phyloP scores from a whole-genome alignment of 306 rosid genomes.

The Fagus crenata region DNA sequence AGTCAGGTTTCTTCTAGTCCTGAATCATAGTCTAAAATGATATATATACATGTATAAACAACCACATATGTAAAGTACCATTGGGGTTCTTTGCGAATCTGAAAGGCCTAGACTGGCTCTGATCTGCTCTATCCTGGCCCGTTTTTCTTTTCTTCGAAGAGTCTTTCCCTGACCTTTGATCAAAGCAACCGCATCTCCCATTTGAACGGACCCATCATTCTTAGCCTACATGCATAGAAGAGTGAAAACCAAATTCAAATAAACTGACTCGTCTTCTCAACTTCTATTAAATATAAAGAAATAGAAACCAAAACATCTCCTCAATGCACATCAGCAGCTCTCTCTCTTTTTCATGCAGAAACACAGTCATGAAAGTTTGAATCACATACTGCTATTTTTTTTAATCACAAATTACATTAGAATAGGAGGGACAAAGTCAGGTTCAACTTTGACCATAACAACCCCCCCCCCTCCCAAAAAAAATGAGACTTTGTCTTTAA shows the following conservation, averaged over 20 bases:
- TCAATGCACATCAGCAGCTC: background rate
- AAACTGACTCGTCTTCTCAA: constrained; percentile 16
- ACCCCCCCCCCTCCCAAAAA: no score
- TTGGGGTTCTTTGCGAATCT: constrained; percentile 92
- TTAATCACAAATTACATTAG: no score
- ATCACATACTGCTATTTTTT: no score
- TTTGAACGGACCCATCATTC: constrained; percentile 53
- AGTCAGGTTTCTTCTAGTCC: no score
- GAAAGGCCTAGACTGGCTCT: constrained; percentile 99
- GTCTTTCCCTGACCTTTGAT: constrained; percentile 75
- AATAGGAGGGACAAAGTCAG: no score
- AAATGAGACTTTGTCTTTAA: no score
- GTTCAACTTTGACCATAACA: no score
- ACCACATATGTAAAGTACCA: constrained; percentile 45
- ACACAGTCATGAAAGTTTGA: no score
- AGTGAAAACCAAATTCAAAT: constrained; percentile 21
- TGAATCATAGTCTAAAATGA: background rate
- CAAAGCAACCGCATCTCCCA: constrained; percentile 92
- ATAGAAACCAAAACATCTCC: background rate
- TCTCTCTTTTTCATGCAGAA: background rate
- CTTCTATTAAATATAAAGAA: background rate
- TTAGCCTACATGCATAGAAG: constrained; percentile 36
- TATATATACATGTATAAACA: background rate
- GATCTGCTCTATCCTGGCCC: constrained; percentile 91
- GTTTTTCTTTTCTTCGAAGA: constrained; percentile 89